Evolutionary conservation across 1,284 basidiomycete species (phyloP).

Genomic region (Cutaneotrichosporon spelunceum): DNA sequence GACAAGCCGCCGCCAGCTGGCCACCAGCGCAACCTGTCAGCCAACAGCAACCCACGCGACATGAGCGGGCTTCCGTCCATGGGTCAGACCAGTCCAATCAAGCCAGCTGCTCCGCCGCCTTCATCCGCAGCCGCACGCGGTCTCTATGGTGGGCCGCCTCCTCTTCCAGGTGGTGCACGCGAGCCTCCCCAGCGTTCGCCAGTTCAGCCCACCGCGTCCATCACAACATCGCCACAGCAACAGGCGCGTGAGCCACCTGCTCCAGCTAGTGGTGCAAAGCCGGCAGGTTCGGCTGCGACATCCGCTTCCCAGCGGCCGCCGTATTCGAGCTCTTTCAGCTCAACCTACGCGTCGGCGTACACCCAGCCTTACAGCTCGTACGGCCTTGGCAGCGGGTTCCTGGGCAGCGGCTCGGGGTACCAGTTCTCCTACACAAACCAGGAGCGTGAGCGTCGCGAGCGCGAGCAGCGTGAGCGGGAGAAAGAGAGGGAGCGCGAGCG

Average conservation of each 20-base stretch:
- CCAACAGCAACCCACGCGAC: constrained; percentile 20
- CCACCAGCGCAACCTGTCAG: constrained; percentile 22
- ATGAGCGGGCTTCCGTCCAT: constrained; percentile 14
- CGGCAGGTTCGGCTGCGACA: not conserved
- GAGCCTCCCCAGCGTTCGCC: constrained; percentile 23
- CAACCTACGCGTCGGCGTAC: constrained; percentile 26
- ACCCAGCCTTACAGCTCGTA: constrained; percentile 24
- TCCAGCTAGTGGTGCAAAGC: not conserved
- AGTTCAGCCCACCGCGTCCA: constrained; percentile 14
- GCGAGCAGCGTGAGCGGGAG: constrained; percentile 16
- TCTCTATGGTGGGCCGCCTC: constrained; percentile 22
- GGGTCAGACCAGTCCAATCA: constrained; percentile 21
- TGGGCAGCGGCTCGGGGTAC: constrained; percentile 13
- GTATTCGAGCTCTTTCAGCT: constrained; percentile 20
- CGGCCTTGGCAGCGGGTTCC: constrained; percentile 18
- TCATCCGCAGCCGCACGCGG: constrained; percentile 13
- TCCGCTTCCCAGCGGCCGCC: constrained; percentile 21
- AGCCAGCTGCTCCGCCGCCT: constrained; percentile 10
- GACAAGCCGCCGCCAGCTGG: constrained; percentile 11
- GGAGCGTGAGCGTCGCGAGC: constrained; percentile 18
- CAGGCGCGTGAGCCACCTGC: constrained; percentile 13
- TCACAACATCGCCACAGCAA: constrained; percentile 15
- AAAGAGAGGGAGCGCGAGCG: constrained; percentile 6
- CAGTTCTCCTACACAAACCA: constrained; percentile 12
- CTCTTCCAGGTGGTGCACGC: constrained; percentile 15